A percentile compares a stretch with the other conserved stretches of the same genome.
Evolutionary conservation across 1,284 basidiomycete species (phyloP).

Genomic region (Ganoderma resinaceum): DNA sequence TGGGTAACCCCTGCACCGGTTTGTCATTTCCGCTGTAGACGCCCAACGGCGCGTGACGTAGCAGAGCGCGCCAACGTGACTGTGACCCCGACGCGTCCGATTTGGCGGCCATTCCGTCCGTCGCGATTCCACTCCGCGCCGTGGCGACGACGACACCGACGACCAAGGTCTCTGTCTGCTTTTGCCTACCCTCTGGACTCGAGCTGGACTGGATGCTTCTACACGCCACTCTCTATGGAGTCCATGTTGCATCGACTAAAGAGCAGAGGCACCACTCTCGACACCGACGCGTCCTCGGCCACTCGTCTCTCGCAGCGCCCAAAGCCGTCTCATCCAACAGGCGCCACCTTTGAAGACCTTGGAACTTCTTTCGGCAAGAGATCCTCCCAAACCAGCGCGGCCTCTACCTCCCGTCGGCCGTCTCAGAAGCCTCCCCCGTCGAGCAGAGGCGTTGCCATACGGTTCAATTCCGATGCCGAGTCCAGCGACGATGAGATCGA

Average conservation of each 20-base stretch:
- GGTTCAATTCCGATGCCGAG: conserved; percentile 7
- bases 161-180: neutral
- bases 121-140: neutral
- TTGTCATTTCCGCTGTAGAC: neutral
- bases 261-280: conserved; percentile 20
- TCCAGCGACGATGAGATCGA: conserved; percentile 32
- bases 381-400: conserved; percentile 11
- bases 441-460: conserved; percentile 10
- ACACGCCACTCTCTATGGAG: conserved; percentile 13
- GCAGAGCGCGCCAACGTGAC: conserved; percentile 23
- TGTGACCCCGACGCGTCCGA: conserved; percentile 24
- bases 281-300: conserved; percentile 29
- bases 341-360: conserved; percentile 28
- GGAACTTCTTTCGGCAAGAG: conserved; percentile 32
- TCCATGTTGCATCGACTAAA: conserved; percentile 12
- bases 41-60: conserved; percentile 9
- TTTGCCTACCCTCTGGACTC: neutral
- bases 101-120: neutral
- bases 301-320: conserved; percentile 27
- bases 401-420: conserved; percentile 4
- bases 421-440: conserved; percentile 9
- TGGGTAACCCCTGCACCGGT: no score
- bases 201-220: conserved; percentile 4
- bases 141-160: conserved; percentile 1
- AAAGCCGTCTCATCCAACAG: conserved; percentile 12